Evolutionary conservation across 176 grass and related monocot genomes (phyloP), one percentile per base, ranked within the genome.

Genomic region (Ampelocalamus luodianensis): DNA sequence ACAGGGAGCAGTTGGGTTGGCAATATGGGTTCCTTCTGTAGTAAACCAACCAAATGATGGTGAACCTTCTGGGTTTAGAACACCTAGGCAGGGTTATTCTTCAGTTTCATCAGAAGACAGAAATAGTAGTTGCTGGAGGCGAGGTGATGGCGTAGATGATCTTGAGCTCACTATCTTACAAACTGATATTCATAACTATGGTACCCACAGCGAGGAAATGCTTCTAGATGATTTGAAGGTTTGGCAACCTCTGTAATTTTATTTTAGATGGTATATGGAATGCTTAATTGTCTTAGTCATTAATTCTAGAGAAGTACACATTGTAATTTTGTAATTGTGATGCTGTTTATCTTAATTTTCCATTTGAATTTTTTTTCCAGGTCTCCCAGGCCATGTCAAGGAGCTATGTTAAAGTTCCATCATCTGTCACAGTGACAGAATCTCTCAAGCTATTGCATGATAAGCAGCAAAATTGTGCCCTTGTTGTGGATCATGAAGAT

Each of bases 11-110:
- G 96, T 99, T 89, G 93, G 96, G 43, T 90, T 99, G 85, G 96
- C 96, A 69, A 99, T 99, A 80, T 99, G 96, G 93, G 96, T 99
- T 77, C 96, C 93, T 86, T 99, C 96, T 87, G 91, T 99, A 20
- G 93, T 82, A 82, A 98, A 93, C 88, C 91, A 92, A 58, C 42
- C 88, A 63, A 95, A 87, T 38, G 90, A 92, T n/a, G 55, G 26
- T 74, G 90, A 88, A 39, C 50, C 61, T 46, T 65, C 50, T 58
- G 80, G 87, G 63, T 79, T 87, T 82, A 91, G 88, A 88, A 86
- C 86, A 71, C 77, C 88, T 15, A 86, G 88, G 29, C 72, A 45
- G 83, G 78, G 70, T 69, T 98, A 98, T 88, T 96, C 91, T 88
- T 91, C 93, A 64, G 42, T 95, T 85, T 83, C 79, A 71, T 46